Evolutionary conservation across 768 basidiomycete species (phyloP), one percentile per base, ranked within the genome.

Genomic region (Lactarius hatsudake): DNA sequence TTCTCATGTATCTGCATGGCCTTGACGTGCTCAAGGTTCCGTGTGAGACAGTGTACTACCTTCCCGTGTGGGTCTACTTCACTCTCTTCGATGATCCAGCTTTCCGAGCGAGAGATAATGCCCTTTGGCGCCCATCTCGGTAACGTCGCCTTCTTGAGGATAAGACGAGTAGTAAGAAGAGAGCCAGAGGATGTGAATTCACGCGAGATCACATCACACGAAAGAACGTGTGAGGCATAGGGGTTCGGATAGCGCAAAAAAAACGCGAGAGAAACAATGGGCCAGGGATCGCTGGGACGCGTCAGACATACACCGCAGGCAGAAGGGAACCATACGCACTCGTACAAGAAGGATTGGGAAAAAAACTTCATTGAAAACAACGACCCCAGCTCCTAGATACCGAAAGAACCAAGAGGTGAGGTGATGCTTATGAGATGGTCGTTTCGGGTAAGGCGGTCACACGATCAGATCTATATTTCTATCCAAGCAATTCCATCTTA

Each of bases 181-280:
- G 89, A 84, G 48, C 94, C 94, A 2, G 83, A 78, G 15, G 88
- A 81, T 1, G 91, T 87, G 71, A 91, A 81, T 23, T 79, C 82
- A 71, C 96, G 91, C 62, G 92, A 91, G 71, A 98, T 87, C 73
- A 98, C 94, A 80, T 98, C 96, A 82, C 94, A 96, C 5, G 95
- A 95, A 71, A 96, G 79, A 76, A 98, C 90, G 79, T 98, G 96
- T 43, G 91, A 82, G 7, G 96, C 93, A 74, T 93, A 94, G 59
- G 96, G 94, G 75, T 97, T 98, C 4, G 96, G 96, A 78, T 97
- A 98, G 69, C 96, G 90, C 66, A 97, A 81, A 76, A 96, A 96
- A 82, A 91, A 97, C 15, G 96, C 96, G 70, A 96, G 83, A 23
- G 96, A 87, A 66, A 96, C 92, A 71, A 92, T 96, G 65, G 92